Evolutionary conservation across 352 stramenopile genomes (phyloP).

Genomic region (Ophiocytium majus): DNA sequence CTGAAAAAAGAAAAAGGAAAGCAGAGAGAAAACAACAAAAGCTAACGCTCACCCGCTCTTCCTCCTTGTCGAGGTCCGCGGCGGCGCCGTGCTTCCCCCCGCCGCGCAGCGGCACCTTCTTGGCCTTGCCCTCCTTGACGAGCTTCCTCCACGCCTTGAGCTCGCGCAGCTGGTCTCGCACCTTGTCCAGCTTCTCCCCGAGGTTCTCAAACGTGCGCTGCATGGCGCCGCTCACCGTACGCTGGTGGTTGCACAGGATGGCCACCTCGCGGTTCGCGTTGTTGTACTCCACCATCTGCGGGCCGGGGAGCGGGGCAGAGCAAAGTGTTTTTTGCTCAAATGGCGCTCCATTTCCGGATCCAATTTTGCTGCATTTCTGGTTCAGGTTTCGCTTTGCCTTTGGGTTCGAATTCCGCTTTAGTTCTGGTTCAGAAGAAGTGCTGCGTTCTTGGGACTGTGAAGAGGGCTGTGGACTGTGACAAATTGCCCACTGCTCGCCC

Average conservation of each 20-base stretch:
- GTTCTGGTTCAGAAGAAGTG: too few species aligned
- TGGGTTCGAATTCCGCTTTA: too few species aligned
- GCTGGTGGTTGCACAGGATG: constrained; percentile 99
- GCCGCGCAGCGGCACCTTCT: constrained; percentile 81
- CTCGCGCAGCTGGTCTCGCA: constrained; percentile 59
- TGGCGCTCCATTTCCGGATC: too few species aligned
- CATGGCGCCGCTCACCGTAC: constrained; percentile 93
- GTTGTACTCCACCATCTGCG: constrained; percentile 97
- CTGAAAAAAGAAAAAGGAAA: not conserved
- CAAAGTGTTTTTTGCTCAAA: too few species aligned
- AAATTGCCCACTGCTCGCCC: too few species aligned
- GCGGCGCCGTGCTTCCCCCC: constrained; percentile 55
- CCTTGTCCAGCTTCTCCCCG: constrained; percentile 74
- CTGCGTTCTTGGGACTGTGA: too few species aligned
- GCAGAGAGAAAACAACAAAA: not conserved
- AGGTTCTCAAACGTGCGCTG: constrained; percentile 90
- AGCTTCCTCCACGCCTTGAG: constrained; percentile 80
- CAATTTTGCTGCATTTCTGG: too few species aligned
- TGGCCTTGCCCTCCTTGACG: constrained; percentile 75
- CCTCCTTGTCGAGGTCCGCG: not conserved
- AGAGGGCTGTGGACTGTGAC: too few species aligned
- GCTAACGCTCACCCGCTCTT: not conserved
- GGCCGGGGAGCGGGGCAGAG: too few species aligned
- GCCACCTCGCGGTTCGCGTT: constrained; percentile 99
- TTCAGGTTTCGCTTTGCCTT: too few species aligned